phyloP scores from a whole-genome alignment of 345 rosid species.

The Euphorbia pulcherrima region DNA sequence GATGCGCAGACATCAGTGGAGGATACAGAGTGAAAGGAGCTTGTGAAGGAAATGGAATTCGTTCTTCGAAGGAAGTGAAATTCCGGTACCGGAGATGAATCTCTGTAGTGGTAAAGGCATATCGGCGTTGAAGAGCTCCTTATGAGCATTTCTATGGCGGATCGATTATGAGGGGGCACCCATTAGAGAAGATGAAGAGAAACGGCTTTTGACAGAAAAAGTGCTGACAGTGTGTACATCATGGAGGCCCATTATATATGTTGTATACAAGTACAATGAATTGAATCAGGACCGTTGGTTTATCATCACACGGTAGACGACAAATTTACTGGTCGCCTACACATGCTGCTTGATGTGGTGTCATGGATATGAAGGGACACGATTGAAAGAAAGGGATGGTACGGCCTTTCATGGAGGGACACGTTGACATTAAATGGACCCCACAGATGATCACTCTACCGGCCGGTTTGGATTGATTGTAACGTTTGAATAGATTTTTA shows the following conservation, averaged over 20 bases:
- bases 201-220: no score
- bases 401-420: not conserved
- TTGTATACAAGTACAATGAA: not conserved
- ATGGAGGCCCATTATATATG: no score
- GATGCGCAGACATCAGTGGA: constrained; percentile 27
- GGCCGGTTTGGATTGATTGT: no score
- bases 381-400: not conserved
- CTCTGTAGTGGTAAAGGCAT: constrained; percentile 44
- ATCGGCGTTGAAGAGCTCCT: constrained; percentile 56
- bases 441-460: not conserved
- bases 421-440: not conserved
- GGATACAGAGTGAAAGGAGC: constrained; percentile 19
- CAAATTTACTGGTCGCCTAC: not conserved
- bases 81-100: constrained; percentile 45
- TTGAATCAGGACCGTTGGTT: not conserved
- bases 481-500: no score
- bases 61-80: constrained; percentile 29
- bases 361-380: not conserved
- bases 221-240: not conserved
- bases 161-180: not conserved
- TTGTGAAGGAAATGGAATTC: constrained; percentile 35
- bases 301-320: not conserved
- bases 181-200: no score
- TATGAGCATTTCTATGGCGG: constrained; percentile 32
- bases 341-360: not conserved